These are phyloP conservation scores for Argentina anserina DNA, from an alignment of 306 rosid species.

Conservation along the genomic window DNA sequence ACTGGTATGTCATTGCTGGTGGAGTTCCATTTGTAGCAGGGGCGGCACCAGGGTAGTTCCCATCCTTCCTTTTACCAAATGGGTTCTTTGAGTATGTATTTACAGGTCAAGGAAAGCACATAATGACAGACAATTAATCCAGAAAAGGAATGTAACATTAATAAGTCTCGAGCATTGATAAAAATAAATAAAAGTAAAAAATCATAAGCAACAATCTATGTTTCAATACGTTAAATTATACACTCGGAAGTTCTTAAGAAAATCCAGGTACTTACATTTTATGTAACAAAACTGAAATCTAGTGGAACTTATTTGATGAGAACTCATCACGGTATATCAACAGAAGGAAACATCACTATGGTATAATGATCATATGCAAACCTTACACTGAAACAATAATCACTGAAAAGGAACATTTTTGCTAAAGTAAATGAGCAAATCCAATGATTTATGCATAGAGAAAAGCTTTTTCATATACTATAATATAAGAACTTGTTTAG, in stretches of 20 bases:
- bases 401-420: background rate
- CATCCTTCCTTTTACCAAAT: constrained; percentile 93
- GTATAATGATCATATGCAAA: background rate
- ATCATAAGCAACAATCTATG: background rate
- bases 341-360: background rate
- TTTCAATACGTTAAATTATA: background rate
- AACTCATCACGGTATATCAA: background rate
- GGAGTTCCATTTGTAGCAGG: constrained; percentile 68
- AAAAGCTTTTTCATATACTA: background rate
- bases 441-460: background rate
- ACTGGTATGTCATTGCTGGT: constrained; percentile 72
- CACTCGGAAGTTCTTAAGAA: background rate
- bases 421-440: background rate
- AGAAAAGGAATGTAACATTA: constrained; percentile 6
- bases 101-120: constrained; percentile 48
- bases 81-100: constrained; percentile 91
- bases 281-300: background rate
- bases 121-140: background rate
- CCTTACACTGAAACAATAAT: background rate
- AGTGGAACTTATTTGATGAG: background rate
- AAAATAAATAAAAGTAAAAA: background rate
- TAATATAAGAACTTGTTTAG: background rate
- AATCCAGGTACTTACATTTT: background rate
- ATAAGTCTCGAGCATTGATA: background rate
- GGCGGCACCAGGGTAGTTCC: constrained; percentile 36